phyloP scores from a whole-genome alignment of 371 early-diverging fungal species.

The Circinella umbellata region DNA sequence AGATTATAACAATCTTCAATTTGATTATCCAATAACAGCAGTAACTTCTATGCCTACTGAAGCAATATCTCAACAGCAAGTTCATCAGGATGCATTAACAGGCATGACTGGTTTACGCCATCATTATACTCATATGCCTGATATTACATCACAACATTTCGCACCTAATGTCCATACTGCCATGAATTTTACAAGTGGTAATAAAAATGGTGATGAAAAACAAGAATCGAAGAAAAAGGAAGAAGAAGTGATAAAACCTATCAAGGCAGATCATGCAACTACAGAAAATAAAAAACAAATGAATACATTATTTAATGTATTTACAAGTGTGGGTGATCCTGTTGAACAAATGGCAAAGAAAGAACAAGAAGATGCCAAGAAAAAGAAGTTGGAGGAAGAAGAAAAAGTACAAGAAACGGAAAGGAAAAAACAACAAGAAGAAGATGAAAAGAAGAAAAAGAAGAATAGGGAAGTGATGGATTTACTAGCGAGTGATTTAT shows the following conservation, averaged over 20 bases:
- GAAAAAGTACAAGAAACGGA: neutral
- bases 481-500: slow-evolving; percentile 20
- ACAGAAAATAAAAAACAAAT: slow-evolving; percentile 41
- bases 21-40: neutral
- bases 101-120: slow-evolving; percentile 35
- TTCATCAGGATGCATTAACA: slow-evolving; percentile 2
- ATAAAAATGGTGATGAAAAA: slow-evolving; percentile 11
- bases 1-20: neutral
- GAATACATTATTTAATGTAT: slow-evolving; percentile 37
- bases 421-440: neutral
- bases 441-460: slow-evolving; percentile 9
- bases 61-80: neutral
- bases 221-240: slow-evolving; percentile 16
- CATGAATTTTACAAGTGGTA: slow-evolving; percentile 39
- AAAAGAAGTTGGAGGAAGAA: too few relatives aligned
- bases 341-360: neutral
- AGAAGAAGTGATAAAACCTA: slow-evolving; percentile 27
- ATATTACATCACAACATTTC: slow-evolving; percentile 29
- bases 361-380: slow-evolving; percentile 9
- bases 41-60: neutral
- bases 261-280: slow-evolving; percentile 16
- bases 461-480: slow-evolving; percentile 25
- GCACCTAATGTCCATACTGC: slow-evolving; percentile 39
- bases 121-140: slow-evolving; percentile 39
- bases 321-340: slow-evolving; percentile 26